Evolutionary conservation across 129 eudicot species (phyloP).

Genomic region (Ambrosia trifida): DNA sequence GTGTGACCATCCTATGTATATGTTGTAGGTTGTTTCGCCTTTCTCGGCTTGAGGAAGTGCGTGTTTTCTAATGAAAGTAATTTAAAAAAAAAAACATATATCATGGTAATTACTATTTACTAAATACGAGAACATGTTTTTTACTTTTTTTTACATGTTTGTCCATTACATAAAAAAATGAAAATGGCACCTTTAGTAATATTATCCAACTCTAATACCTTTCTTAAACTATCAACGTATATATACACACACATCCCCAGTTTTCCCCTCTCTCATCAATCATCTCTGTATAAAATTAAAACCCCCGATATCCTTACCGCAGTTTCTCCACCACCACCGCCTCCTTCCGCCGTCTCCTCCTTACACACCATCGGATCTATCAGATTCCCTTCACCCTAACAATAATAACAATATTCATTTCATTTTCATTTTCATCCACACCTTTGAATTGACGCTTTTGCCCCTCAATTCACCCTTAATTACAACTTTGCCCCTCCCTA

Average conservation of each 20-base stretch:
- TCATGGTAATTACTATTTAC: too few species aligned
- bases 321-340: constrained; percentile 11
- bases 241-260: neutral
- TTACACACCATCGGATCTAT: constrained; percentile 23
- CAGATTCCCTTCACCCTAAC: constrained; percentile 31
- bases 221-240: neutral
- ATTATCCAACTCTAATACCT: neutral
- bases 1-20: too few species aligned
- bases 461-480: neutral
- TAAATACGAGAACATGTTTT: too few species aligned
- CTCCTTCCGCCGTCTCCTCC: constrained; percentile 4
- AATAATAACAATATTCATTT: neutral
- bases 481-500: neutral
- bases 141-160: too few species aligned
- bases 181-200: neutral
- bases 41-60: too few species aligned
- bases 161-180: neutral
- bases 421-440: neutral
- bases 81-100: too few species aligned
- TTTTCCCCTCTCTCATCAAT: neutral
- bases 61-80: too few species aligned
- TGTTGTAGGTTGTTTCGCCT: too few species aligned
- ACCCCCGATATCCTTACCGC: neutral
- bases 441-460: neutral
- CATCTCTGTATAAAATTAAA: neutral